Percentiles rank a stretch among this genome's conserved stretches.
Evolutionary conservation across 495 filamentous ascomycete genomes (phyloP).

Genomic region (Penicillium alfredii): DNA sequence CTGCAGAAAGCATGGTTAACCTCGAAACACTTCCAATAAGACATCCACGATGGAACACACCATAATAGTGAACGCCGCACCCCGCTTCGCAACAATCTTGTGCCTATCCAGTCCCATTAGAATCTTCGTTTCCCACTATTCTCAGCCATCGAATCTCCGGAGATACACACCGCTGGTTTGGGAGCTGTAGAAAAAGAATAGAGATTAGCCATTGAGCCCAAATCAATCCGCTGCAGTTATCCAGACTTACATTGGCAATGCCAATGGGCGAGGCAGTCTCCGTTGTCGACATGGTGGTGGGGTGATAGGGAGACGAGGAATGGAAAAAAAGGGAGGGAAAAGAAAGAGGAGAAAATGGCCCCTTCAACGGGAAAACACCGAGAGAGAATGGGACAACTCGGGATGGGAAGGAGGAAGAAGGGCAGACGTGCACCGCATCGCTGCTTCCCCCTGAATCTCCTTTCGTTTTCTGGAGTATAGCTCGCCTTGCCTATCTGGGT

Average conservation of each 20-base stretch:
- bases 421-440: constrained; percentile 8
- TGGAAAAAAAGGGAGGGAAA: constrained; percentile 20
- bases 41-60: constrained; percentile 43
- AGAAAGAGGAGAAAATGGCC: constrained; percentile 6
- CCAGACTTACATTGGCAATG: constrained; percentile 95
- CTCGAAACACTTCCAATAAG: neutral
- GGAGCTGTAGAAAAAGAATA: constrained; percentile 48
- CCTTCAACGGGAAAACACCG: too few relatives aligned
- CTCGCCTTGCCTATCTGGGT: constrained; percentile 27
- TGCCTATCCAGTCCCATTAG: constrained; percentile 54
- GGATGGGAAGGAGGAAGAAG: too few relatives aligned
- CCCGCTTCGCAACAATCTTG: constrained; percentile 99
- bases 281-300: constrained; percentile 63
- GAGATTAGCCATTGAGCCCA: constrained; percentile 22
- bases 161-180: constrained; percentile 72
- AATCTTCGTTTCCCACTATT: constrained; percentile 17
- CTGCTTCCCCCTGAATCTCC: constrained; percentile 32
- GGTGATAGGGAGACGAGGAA: constrained; percentile 13
- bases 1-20: constrained; percentile 44
- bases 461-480: constrained; percentile 35
- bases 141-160: constrained; percentile 3
- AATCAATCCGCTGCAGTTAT: too few relatives aligned
- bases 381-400: too few relatives aligned
- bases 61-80: constrained; percentile 99
- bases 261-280: constrained; percentile 93